phyloP scores from a whole-genome alignment of 768 basidiomycete genomes.

The Dioszegia hungarica region DNA sequence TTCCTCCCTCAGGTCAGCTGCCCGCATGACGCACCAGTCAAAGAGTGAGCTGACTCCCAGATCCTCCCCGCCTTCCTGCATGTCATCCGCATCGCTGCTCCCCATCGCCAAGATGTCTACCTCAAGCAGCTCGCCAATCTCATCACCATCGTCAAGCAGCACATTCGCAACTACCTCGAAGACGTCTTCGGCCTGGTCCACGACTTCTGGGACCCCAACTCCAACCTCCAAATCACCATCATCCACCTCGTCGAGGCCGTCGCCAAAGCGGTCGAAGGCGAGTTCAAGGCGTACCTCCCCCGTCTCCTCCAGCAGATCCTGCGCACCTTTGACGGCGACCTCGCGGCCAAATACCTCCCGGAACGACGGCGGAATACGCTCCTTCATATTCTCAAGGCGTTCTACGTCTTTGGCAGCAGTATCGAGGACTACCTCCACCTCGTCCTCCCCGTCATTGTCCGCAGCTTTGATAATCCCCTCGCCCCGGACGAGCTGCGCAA shows the following conservation, averaged over 20 bases:
- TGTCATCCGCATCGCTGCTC: slow-evolving; percentile 71
- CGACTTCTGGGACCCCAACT: slow-evolving; percentile 74
- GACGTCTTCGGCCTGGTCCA: slow-evolving; percentile 78
- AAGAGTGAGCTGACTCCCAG: slow-evolving; percentile 19
- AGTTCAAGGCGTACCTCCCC: slow-evolving; percentile 94
- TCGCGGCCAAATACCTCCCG: slow-evolving; percentile 35
- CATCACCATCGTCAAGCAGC: slow-evolving; percentile 93
- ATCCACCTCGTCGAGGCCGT: slow-evolving; percentile 88
- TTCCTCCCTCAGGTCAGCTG: slow-evolving; percentile 64
- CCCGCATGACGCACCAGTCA: slow-evolving; percentile 55
- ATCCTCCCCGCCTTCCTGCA: slow-evolving; percentile 92
- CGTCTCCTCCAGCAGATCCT: slow-evolving; percentile 82
- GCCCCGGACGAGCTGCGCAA: slow-evolving; percentile 70
- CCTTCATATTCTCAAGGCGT: slow-evolving; percentile 88
- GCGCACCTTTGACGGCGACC: slow-evolving; percentile 55
- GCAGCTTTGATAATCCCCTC: slow-evolving; percentile 78
- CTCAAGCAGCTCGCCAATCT: slow-evolving; percentile 92
- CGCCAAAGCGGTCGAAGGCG: slow-evolving; percentile 88
- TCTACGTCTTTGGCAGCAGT: slow-evolving; percentile 89
- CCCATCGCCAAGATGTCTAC: slow-evolving; percentile 74
- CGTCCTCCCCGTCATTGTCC: slow-evolving; percentile 89
- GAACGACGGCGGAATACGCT: slow-evolving; percentile 63
- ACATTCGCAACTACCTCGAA: slow-evolving; percentile 83
- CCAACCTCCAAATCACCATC: slow-evolving; percentile 79
- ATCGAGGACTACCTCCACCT: slow-evolving; percentile 97